Percentiles rank a stretch among this genome's conserved stretches.
These are phyloP conservation scores for Globisporangium heterothallicum DNA, from an alignment of 352 stramenopile genomes.

Conservation along the genomic window DNA sequence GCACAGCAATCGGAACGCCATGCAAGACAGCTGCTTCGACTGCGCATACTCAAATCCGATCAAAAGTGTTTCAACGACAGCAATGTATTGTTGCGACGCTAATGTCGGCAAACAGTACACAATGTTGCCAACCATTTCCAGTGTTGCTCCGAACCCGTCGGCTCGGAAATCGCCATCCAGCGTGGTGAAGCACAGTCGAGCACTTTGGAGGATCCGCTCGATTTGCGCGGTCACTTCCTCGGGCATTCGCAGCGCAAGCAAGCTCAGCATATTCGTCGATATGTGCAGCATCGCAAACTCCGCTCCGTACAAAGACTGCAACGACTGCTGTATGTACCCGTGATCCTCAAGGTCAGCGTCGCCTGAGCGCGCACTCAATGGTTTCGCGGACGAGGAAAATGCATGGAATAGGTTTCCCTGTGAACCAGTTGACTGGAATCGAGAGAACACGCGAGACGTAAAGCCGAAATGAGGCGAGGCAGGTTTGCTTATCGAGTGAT, in stretches of 20 bases:
- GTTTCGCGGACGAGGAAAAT: slow-evolving; percentile 26
- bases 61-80: slow-evolving; percentile 39
- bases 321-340: slow-evolving; percentile 26
- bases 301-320: slow-evolving; percentile 48
- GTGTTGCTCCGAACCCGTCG: slow-evolving; percentile 52
- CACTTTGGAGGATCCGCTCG: slow-evolving; percentile 29
- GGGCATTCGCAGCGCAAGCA: slow-evolving; percentile 48
- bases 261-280: slow-evolving; percentile 48
- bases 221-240: slow-evolving; percentile 30
- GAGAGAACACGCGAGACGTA: slow-evolving; percentile 72
- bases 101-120: slow-evolving; percentile 17
- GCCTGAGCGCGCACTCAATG: neutral
- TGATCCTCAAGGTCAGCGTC: slow-evolving; percentile 19
- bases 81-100: slow-evolving; percentile 16
- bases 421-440: slow-evolving; percentile 45
- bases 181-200: slow-evolving; percentile 46
- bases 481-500: slow-evolving; percentile 1
- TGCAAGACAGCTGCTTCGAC: slow-evolving; percentile 51
- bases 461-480: slow-evolving; percentile 38
- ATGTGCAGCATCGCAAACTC: slow-evolving; percentile 59
- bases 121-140: slow-evolving; percentile 67
- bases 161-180: slow-evolving; percentile 55
- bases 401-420: slow-evolving; percentile 56
- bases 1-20: slow-evolving; percentile 62
- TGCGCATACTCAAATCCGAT: slow-evolving; percentile 52